Percentiles rank a stretch among this genome's conserved stretches.
Evolutionary conservation across 2,329 filamentous ascomycete genomes (phyloP).

Genomic region (Neonectria punicea): DNA sequence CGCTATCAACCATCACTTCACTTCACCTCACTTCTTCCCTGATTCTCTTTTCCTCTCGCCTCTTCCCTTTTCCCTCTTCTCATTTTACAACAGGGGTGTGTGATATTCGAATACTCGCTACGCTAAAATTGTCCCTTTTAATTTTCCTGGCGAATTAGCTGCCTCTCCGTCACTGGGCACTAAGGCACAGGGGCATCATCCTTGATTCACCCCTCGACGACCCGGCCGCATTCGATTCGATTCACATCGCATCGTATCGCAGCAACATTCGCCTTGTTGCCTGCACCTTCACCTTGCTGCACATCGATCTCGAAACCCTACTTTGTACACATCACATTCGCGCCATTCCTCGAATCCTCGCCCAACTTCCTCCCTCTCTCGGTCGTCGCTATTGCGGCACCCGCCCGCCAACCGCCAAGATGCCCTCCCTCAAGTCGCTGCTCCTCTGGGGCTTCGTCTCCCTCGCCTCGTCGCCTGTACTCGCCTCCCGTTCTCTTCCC

Average conservation of each 20-base stretch:
- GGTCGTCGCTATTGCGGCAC: neutral
- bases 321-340: neutral
- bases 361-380: neutral
- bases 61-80: neutral
- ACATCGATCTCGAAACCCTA: neutral
- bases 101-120: neutral
- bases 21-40: neutral
- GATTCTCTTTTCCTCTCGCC: neutral
- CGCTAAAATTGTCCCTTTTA: neutral
- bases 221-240: too few relatives aligned
- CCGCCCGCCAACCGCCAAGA: constrained; percentile 12
- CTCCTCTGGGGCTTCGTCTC: constrained; percentile 42
- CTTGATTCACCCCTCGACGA: neutral
- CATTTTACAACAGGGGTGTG: neutral
- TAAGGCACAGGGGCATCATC: neutral
- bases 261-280: neutral
- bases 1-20: neutral
- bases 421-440: constrained; percentile 39
- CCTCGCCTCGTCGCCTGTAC: constrained; percentile 28
- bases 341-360: too few relatives aligned
- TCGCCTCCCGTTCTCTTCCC: constrained; percentile 30
- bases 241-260: neutral
- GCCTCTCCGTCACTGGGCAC: neutral
- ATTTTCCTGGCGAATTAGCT: neutral
- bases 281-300: neutral